Evolutionary conservation across 768 basidiomycete species (phyloP).

Genomic region (Rhizopogon rudus): DNA sequence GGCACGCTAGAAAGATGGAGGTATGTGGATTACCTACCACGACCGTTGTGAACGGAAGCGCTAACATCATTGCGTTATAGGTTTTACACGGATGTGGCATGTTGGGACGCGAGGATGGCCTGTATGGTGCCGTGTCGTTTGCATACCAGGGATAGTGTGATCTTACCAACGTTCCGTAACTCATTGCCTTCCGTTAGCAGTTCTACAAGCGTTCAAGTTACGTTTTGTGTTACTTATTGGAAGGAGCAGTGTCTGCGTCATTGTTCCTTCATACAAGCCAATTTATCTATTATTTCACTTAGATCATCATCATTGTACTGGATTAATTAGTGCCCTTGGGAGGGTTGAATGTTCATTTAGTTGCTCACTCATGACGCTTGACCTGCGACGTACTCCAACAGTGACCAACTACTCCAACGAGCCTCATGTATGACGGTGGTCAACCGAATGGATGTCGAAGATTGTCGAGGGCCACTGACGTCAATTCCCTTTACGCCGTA

Average conservation of each 20-base stretch:
- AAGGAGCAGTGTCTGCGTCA: neutral
- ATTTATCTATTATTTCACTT: neutral
- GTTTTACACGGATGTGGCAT: slow-evolving; percentile 86
- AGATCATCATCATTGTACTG: neutral
- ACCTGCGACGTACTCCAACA: neutral
- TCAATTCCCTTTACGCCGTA: no score
- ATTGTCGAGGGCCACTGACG: no score
- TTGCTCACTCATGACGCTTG: neutral
- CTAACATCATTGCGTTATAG: slow-evolving; percentile 29
- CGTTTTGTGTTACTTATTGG: no score
- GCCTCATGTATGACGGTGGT: no score
- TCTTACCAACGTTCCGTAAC: neutral
- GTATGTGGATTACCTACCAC: slow-evolving; percentile 38
- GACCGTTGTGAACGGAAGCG: neutral
- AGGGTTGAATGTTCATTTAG: slow-evolving; percentile 2
- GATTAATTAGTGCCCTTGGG: slow-evolving; percentile 5
- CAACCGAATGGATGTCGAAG: no score
- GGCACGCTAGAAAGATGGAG: slow-evolving; percentile 98
- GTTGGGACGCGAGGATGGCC: slow-evolving; percentile 87
- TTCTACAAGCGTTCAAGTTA: no score
- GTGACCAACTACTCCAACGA: neutral
- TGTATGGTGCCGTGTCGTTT: slow-evolving; percentile 93
- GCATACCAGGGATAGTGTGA: slow-evolving; percentile 75
- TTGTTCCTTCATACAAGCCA: neutral
- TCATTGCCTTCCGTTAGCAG: no score